Evolutionary conservation across 2,329 filamentous ascomycete species (phyloP).

Genomic region (Paraconiothyrium sp.): DNA sequence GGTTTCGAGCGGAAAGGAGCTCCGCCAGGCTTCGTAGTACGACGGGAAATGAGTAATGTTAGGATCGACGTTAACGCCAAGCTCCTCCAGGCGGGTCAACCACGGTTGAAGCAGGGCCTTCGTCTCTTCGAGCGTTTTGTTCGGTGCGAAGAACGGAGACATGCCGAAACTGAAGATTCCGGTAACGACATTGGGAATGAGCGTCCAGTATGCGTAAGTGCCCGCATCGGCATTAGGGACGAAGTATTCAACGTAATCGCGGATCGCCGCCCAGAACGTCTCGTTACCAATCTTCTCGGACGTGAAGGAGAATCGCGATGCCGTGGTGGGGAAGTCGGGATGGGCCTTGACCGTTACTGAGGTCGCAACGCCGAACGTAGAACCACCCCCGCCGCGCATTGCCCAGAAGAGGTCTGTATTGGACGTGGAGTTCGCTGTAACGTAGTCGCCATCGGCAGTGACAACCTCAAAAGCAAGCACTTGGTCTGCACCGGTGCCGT

Average conservation of each 20-base stretch:
- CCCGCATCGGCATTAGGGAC: constrained; percentile 48
- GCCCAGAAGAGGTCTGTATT: constrained; percentile 49
- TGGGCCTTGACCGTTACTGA: constrained; percentile 48
- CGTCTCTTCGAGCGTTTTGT: constrained; percentile 42
- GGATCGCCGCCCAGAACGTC: constrained; percentile 48
- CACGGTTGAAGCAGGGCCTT: constrained; percentile 43
- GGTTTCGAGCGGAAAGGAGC: constrained; percentile 47
- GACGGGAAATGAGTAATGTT: constrained; percentile 46
- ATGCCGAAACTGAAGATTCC: constrained; percentile 46
- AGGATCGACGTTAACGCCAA: constrained; percentile 43
- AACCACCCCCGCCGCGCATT: constrained; percentile 46
- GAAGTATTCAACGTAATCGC: constrained; percentile 41
- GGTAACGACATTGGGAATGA: constrained; percentile 41
- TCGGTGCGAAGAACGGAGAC: constrained; percentile 47
- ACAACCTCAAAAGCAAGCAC: constrained; percentile 40
- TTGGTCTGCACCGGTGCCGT: constrained; percentile 51
- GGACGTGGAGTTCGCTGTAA: constrained; percentile 40
- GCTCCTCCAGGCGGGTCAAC: constrained; percentile 39
- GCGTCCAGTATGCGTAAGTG: constrained; percentile 47
- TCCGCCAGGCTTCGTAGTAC: constrained; percentile 45
- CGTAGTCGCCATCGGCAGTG: constrained; percentile 42
- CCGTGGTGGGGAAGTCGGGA: constrained; percentile 43
- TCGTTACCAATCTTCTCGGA: constrained; percentile 44
- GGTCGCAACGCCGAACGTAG: constrained; percentile 46
- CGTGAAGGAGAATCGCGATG: constrained; percentile 44